phyloP scores from a whole-genome alignment of 805 yeast species.

The Ogataea haglerorum region DNA sequence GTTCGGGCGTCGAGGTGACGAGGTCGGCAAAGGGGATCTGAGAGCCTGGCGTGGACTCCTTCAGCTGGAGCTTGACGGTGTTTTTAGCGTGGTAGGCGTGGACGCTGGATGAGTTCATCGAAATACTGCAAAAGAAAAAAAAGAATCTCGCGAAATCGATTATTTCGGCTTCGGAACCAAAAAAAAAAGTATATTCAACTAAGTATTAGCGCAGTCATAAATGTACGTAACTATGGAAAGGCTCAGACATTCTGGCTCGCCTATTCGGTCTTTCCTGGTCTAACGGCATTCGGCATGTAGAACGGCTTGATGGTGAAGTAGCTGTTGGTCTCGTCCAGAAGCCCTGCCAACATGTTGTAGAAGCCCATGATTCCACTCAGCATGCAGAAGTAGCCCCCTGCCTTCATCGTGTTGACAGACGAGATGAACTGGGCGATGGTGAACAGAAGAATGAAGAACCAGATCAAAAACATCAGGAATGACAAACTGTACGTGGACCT shows the following conservation, averaged over 20 bases:
- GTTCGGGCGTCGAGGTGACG: conserved; percentile 39
- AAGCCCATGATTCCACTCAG: conserved; percentile 42
- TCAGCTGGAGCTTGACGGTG: not conserved
- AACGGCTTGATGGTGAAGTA: conserved; percentile 51
- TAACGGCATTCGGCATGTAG: conserved; percentile 43
- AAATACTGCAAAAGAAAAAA: not conserved
- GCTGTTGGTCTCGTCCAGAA: conserved; percentile 51
- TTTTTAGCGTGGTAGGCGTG: not conserved
- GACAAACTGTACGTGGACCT: conserved; percentile 45
- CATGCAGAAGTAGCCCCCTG: conserved; percentile 49
- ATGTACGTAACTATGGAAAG: not conserved
- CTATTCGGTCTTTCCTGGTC: conserved; percentile 12
- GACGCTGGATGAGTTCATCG: not conserved
- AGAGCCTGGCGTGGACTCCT: not conserved
- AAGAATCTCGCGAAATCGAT: not conserved
- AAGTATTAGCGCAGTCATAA: conserved; percentile 8
- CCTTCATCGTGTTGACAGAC: conserved; percentile 32
- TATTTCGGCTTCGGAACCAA: not conserved
- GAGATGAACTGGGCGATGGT: conserved; percentile 43
- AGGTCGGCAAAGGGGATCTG: conserved; percentile 34
- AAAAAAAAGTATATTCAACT: not conserved
- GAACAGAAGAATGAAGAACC: conserved; percentile 44
- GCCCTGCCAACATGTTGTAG: conserved; percentile 47
- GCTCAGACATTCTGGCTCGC: not conserved
- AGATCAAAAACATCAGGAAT: conserved; percentile 39